phyloP scores from a whole-genome alignment of 306 rosid species.

The Vachellia pachyceras region DNA sequence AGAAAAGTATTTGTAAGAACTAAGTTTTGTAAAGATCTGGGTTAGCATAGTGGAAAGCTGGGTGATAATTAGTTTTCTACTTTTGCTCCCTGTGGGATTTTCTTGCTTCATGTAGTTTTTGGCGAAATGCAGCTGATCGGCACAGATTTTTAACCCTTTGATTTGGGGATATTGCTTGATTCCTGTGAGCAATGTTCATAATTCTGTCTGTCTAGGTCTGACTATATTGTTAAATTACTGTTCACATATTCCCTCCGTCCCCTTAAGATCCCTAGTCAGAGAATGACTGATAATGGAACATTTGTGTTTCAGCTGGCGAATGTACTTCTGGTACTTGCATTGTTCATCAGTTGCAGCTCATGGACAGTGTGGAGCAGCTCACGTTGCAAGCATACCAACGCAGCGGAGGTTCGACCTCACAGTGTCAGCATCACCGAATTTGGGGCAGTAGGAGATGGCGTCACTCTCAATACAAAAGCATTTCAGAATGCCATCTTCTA shows the following conservation, averaged over 20 bases:
- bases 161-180: conserved; percentile 16
- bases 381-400: conserved; percentile 54
- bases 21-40: conserved; percentile 25
- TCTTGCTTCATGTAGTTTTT: conserved; percentile 18
- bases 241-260: neutral
- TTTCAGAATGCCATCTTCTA: conserved; percentile 87
- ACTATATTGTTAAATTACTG: neutral
- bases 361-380: conserved; percentile 68
- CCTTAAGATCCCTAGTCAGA: neutral
- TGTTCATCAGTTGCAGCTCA: conserved; percentile 57
- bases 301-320: conserved; percentile 60
- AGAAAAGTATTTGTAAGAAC: neutral
- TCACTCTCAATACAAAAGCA: conserved; percentile 82
- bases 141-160: conserved; percentile 16
- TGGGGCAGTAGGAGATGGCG: conserved; percentile 84
- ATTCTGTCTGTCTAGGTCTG: conserved; percentile 37
- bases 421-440: conserved; percentile 81
- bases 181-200: conserved; percentile 13
- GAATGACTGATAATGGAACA: conserved; percentile 33
- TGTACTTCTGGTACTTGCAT: conserved; percentile 67
- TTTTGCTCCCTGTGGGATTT: neutral
- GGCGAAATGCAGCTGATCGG: conserved; percentile 41
- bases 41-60: conserved; percentile 22
- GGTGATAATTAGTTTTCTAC: conserved; percentile 15
- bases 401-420: conserved; percentile 69